Evolutionary conservation across 108 stramenopile species (phyloP).

Genomic region (Nitzschia putrida): DNA sequence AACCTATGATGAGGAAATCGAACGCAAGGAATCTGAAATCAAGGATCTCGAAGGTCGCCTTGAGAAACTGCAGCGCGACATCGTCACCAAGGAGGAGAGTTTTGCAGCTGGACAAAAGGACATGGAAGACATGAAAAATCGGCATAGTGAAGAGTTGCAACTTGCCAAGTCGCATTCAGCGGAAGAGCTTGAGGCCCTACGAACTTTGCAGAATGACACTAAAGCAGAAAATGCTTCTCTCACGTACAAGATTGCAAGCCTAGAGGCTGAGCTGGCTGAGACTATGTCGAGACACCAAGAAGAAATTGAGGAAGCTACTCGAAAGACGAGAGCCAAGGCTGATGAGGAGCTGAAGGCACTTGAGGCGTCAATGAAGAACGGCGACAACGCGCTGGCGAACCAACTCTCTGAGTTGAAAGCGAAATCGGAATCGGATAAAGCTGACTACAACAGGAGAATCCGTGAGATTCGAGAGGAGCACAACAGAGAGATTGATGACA

Average conservation of each 20-base stretch:
- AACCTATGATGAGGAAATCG: constrained; percentile 20
- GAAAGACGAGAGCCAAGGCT: constrained; percentile 10
- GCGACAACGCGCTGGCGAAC: constrained; percentile 22
- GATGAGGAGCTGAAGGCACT: constrained; percentile 13
- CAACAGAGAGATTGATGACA: constrained; percentile 50
- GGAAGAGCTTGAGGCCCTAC: constrained; percentile 5
- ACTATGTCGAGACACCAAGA: background rate
- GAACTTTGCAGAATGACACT: constrained; percentile 6
- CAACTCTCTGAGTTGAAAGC: constrained; percentile 32
- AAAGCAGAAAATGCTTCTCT: constrained; percentile 1
- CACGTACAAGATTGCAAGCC: constrained; percentile 8
- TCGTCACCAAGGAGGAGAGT: background rate
- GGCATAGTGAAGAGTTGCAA: constrained; percentile 12
- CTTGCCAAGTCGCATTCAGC: background rate
- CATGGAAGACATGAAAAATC: constrained; percentile 14
- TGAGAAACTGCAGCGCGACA: background rate
- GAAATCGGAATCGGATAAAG: constrained; percentile 31
- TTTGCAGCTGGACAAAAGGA: background rate
- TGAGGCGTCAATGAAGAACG: constrained; percentile 7
- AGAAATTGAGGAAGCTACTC: constrained; percentile 13
- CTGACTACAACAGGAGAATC: constrained; percentile 27
- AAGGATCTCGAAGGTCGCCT: constrained; percentile 3
- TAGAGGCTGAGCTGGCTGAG: constrained; percentile 6
- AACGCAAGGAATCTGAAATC: constrained; percentile 4
- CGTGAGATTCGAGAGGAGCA: constrained; percentile 41